A percentile compares a stretch with the other conserved stretches of the same genome.
Evolutionary conservation across 2,329 filamentous ascomycete genomes (phyloP).

Genomic region (Hymenoscyphus salicellus): DNA sequence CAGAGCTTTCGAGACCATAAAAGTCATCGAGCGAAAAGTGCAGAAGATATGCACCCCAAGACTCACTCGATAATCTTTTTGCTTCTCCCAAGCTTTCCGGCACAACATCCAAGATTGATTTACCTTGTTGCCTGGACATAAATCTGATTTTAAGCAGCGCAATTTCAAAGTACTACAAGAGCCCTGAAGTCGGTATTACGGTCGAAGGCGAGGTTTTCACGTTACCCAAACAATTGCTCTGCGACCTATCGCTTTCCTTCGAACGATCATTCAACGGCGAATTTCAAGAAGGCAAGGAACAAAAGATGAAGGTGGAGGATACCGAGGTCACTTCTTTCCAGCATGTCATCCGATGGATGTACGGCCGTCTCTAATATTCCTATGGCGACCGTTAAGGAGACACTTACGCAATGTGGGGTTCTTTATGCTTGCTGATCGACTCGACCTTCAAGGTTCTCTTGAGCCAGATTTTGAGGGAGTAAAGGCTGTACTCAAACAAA

Average conservation of each 20-base stretch:
- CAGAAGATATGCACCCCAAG: no score
- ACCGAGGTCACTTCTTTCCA: slow-evolving; percentile 14
- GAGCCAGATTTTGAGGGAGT: slow-evolving; percentile 6
- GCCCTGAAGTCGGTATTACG: slow-evolving; percentile 11
- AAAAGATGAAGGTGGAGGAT: slow-evolving; percentile 9
- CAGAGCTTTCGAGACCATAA: no score
- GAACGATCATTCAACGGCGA: slow-evolving; percentile 19
- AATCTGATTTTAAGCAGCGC: not conserved
- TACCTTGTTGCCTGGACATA: no score
- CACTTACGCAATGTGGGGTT: slow-evolving; percentile 12
- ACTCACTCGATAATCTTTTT: no score
- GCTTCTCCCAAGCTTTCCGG: no score
- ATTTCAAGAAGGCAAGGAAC: slow-evolving; percentile 15
- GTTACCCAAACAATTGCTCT: slow-evolving; percentile 18
- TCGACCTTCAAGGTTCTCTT: slow-evolving; percentile 15
- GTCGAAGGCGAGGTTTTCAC: slow-evolving; percentile 10
- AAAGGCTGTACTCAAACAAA: not conserved
- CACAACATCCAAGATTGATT: no score
- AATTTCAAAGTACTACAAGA: slow-evolving; percentile 2
- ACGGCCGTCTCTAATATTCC: no score
- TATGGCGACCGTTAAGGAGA: not conserved
- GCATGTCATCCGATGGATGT: slow-evolving; percentile 19
- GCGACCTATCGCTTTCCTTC: slow-evolving; percentile 16
- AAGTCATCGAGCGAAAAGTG: no score
- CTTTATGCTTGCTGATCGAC: slow-evolving; percentile 13